These are phyloP conservation scores for Skeletonema grethae DNA, from an alignment of 108 stramenopile genomes.

Conservation along the genomic window DNA sequence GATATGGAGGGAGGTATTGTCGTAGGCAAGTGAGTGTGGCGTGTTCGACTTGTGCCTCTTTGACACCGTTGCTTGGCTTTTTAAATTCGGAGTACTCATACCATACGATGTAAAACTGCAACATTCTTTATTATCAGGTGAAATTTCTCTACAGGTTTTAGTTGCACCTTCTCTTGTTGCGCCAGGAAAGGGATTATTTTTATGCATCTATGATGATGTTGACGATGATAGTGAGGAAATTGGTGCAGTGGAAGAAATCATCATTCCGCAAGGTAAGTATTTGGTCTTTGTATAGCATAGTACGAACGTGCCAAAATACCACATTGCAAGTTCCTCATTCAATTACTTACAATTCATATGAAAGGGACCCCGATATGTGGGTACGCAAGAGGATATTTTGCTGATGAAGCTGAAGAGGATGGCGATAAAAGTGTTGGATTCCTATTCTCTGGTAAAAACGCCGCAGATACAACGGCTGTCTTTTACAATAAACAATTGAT, in stretches of 20 bases:
- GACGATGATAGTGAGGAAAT: constrained; percentile 7
- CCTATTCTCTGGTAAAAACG: not conserved
- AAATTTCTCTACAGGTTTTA: constrained; percentile 1
- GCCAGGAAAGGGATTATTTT: constrained; percentile 4
- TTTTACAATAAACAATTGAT: constrained; percentile 18
- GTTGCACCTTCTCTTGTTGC: constrained; percentile 13
- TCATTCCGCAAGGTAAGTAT: constrained; percentile 11
- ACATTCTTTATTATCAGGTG: not conserved
- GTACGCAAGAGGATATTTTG: constrained; percentile 10
- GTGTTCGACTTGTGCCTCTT: not conserved
- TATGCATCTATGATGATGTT: constrained; percentile 7
- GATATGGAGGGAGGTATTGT: constrained; percentile 19
- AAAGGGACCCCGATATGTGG: constrained; percentile 11
- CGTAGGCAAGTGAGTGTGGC: constrained; percentile 1
- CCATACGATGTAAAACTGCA: not conserved
- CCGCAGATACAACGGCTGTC: not conserved
- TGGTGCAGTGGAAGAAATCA: constrained; percentile 8
- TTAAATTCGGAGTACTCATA: too few relatives aligned
- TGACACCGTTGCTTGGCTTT: too few relatives aligned
- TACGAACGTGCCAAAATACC: too few relatives aligned
- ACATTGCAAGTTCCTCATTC: not conserved
- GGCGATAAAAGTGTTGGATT: constrained; percentile 10
- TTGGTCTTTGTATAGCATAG: too few relatives aligned
- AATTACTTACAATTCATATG: not conserved
- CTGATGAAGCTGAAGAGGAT: not conserved